Base-by-base conservation (phyloP, 768 basidiomycete species). In the Lentinula edodes region DNA sequence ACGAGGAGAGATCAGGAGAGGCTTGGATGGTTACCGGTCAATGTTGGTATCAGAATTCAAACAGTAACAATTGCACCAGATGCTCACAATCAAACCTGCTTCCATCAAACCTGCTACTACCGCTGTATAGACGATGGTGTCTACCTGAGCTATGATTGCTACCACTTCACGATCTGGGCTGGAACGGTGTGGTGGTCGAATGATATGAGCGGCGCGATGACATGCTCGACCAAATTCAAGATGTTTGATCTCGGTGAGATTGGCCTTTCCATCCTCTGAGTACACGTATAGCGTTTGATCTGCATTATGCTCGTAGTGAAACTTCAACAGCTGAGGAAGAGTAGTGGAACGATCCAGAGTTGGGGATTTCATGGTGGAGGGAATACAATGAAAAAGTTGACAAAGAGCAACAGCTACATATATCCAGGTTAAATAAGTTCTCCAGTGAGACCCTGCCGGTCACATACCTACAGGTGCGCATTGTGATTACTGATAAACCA, bases 181-280 rank as follows among this genome's bases (percentile, higher is more conserved):
- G 41, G 52, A 59, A 3, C 74, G 71, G n/a, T 66, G 63, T 0
- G 23, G 23, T 1, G 78, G 79, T 12, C 76, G 71, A 9, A 81
- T 45, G 18, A 66, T 62, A 63, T 77, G 76, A 0, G 80, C 79
- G 32, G 76, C 69, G 16, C 80, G 75, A 62, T 82, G 76, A 46
- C 72, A 73, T 9, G 80, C 81, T 10, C 76, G 74, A n/a, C 71
- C 74, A 62, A 82, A 83, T 58, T 83, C 79, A 6, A 78, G 59
- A 52, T 75, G 72, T 6, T 75, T 72, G 36, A 83, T 72, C 41
- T 56, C 59, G 4, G 69, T 68, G 15, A 72, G 61, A 1, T 15
- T 51, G 23, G 63, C 56, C 2, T 68, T 61, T 1, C 61, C 61
- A 51, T 58, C 58, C 39, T 73, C 70, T 7, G 69, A 57, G 42